Percentiles rank a stretch among this genome's conserved stretches.
phyloP scores from a whole-genome alignment of 2,329 filamentous ascomycete genomes.

The Eurotiales sp. region DNA sequence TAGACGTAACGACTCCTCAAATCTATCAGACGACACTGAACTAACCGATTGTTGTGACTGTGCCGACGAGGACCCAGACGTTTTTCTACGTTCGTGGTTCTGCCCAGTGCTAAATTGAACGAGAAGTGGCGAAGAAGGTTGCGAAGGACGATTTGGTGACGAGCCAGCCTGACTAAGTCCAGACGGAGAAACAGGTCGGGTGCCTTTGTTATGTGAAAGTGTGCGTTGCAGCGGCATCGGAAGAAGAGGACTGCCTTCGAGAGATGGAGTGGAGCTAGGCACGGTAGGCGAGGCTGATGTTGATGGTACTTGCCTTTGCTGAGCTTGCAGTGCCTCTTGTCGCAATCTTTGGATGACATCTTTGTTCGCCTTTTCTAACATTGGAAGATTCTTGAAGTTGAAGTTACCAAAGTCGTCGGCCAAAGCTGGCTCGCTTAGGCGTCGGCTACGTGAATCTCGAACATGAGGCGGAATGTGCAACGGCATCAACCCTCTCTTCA shows the following conservation, averaged over 20 bases:
- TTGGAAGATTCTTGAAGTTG: slow-evolving; percentile 93
- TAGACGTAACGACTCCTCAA: slow-evolving; percentile 67
- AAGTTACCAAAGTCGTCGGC: slow-evolving; percentile 95
- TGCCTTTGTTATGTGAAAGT: slow-evolving; percentile 76
- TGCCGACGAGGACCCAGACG: slow-evolving; percentile 82
- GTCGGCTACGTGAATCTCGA: slow-evolving; percentile 78
- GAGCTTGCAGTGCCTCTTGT: slow-evolving; percentile 77
- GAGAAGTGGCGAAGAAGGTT: slow-evolving; percentile 84
- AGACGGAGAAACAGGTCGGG: slow-evolving; percentile 83
- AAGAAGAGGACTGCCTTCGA: slow-evolving; percentile 82
- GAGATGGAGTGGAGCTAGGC: slow-evolving; percentile 58
- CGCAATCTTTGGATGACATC: slow-evolving; percentile 96
- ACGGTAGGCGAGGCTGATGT: slow-evolving; percentile 25
- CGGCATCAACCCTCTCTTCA: slow-evolving; percentile 90
- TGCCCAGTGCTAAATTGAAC: slow-evolving; percentile 90
- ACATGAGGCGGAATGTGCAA: slow-evolving; percentile 96
- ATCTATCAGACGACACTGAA: slow-evolving; percentile 66
- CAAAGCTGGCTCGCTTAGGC: slow-evolving; percentile 83
- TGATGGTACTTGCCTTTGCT: slow-evolving; percentile 48
- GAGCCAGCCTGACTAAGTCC: slow-evolving; percentile 73
- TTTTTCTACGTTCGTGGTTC: slow-evolving; percentile 79
- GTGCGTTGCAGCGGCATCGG: slow-evolving; percentile 77
- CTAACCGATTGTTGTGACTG: slow-evolving; percentile 73
- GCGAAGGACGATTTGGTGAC: slow-evolving; percentile 79
- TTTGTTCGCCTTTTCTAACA: slow-evolving; percentile 97